Evolutionary conservation across 495 filamentous ascomycete genomes (phyloP).

Genomic region (Hapsidospora chrysogenum): DNA sequence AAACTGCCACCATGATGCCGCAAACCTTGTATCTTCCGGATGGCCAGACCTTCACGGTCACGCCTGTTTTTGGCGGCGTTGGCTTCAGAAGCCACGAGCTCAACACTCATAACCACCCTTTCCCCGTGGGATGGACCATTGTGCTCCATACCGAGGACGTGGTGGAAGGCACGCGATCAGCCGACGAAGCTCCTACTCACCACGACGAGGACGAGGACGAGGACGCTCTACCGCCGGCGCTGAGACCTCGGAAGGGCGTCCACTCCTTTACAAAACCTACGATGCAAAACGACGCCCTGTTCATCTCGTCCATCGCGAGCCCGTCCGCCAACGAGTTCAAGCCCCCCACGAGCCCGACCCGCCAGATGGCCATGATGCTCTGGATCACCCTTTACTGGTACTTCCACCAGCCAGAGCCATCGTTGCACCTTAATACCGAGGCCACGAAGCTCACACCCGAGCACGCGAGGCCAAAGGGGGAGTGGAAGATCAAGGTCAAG

Average conservation of each 20-base stretch:
- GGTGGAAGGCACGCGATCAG: neutral
- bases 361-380: slow-evolving; percentile 88
- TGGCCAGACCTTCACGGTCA: slow-evolving; percentile 64
- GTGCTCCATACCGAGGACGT: slow-evolving; percentile 51
- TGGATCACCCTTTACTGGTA: slow-evolving; percentile 96
- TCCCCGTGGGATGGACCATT: slow-evolving; percentile 79
- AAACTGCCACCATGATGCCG: slow-evolving; percentile 15
- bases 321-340: slow-evolving; percentile 67
- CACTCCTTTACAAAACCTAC: slow-evolving; percentile 59
- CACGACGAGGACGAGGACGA: slow-evolving; percentile 8
- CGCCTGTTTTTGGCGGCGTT: slow-evolving; percentile 72
- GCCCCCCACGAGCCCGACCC: slow-evolving; percentile 56
- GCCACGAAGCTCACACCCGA: slow-evolving; percentile 46
- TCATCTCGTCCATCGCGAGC: slow-evolving; percentile 79
- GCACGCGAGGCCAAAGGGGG: slow-evolving; percentile 55
- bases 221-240: neutral
- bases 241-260: slow-evolving; percentile 15
- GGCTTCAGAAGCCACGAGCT: slow-evolving; percentile 75
- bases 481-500: slow-evolving; percentile 80
- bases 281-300: slow-evolving; percentile 60
- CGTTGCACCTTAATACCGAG: slow-evolving; percentile 37
- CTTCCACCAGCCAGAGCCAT: slow-evolving; percentile 61
- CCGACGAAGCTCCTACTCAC: slow-evolving; percentile 13
- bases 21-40: slow-evolving; percentile 56
- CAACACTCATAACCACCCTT: slow-evolving; percentile 45